phyloP scores from a whole-genome alignment of 768 basidiomycete genomes.

The Panaeolus cyanescens region DNA sequence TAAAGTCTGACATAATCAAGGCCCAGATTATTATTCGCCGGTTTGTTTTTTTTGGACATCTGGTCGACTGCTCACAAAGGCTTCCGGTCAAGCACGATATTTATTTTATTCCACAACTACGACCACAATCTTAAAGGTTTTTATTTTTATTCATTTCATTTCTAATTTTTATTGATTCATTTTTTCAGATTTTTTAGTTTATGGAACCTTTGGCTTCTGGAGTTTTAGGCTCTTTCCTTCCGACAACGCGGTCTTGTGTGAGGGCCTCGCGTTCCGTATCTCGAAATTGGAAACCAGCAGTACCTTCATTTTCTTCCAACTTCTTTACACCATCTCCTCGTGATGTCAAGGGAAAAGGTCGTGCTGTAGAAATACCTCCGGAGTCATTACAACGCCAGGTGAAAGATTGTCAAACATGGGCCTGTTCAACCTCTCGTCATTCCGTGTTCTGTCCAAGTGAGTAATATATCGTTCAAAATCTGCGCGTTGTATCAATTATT shows the following conservation, averaged over 20 bases:
- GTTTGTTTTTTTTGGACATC: not conserved
- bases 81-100: constrained; percentile 1
- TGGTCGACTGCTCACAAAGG: not conserved
- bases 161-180: not conserved
- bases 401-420: constrained; percentile 46
- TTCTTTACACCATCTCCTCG: constrained; percentile 60
- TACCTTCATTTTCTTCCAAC: constrained; percentile 38
- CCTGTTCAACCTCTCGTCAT: constrained; percentile 44
- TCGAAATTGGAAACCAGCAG: constrained; percentile 15
- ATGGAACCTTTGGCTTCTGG: constrained; percentile 63
- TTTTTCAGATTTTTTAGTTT: constrained; percentile 40
- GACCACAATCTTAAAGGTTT: not conserved
- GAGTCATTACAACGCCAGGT: constrained; percentile 26
- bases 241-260: constrained; percentile 29
- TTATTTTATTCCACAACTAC: not conserved
- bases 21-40: not conserved
- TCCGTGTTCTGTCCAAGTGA: constrained; percentile 52
- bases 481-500: too few species aligned
- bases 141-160: not conserved
- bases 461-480: constrained; percentile 5
- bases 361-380: constrained; percentile 29
- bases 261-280: constrained; percentile 11
- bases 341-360: constrained; percentile 56
- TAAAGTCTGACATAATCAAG: not conserved
- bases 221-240: constrained; percentile 50